Evolutionary conservation across 2,329 filamentous ascomycete species (phyloP).

Genomic region (Fulvia fulva): DNA sequence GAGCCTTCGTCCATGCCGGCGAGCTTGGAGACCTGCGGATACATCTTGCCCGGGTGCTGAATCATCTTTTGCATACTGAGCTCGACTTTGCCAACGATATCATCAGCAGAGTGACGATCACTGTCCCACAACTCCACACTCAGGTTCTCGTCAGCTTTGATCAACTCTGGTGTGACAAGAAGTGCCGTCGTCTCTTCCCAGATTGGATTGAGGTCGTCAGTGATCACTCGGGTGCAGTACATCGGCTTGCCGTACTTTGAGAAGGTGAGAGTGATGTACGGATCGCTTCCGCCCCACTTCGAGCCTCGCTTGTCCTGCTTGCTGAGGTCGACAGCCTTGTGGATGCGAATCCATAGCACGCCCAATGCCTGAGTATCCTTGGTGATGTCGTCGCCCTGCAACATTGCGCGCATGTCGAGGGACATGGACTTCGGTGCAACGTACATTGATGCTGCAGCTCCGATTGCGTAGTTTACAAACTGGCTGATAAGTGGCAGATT

Average conservation of each 20-base stretch:
- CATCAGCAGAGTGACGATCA: slow-evolving; percentile 85
- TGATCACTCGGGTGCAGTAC: slow-evolving; percentile 95
- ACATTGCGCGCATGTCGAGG: slow-evolving; percentile 82
- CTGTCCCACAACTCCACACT: slow-evolving; percentile 96
- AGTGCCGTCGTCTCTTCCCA: slow-evolving; percentile 87
- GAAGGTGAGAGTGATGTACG: slow-evolving; percentile 91
- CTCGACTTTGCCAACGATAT: slow-evolving; percentile 92
- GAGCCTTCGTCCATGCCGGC: slow-evolving; percentile 77
- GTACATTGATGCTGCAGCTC: slow-evolving; percentile 82
- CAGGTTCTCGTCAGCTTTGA: slow-evolving; percentile 89
- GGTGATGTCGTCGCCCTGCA: slow-evolving; percentile 85
- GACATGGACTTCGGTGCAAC: slow-evolving; percentile 88
- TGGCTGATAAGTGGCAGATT: slow-evolving; percentile 91
- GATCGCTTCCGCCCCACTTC: slow-evolving; percentile 82
- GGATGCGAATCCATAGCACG: slow-evolving; percentile 87
- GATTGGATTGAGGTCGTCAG: slow-evolving; percentile 87
- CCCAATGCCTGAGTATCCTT: slow-evolving; percentile 85
- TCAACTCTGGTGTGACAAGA: slow-evolving; percentile 80
- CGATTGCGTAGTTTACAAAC: slow-evolving; percentile 94
- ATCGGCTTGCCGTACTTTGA: slow-evolving; percentile 97
- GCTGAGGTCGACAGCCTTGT: slow-evolving; percentile 80
- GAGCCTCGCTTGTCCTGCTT: slow-evolving; percentile 85
- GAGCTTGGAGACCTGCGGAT: slow-evolving; percentile 79
- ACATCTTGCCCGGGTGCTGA: slow-evolving; percentile 89
- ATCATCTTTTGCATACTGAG: slow-evolving; percentile 93